Conservation (phyloP, 2,329 filamentous ascomycete species). For the Cercospora beticola region DNA sequence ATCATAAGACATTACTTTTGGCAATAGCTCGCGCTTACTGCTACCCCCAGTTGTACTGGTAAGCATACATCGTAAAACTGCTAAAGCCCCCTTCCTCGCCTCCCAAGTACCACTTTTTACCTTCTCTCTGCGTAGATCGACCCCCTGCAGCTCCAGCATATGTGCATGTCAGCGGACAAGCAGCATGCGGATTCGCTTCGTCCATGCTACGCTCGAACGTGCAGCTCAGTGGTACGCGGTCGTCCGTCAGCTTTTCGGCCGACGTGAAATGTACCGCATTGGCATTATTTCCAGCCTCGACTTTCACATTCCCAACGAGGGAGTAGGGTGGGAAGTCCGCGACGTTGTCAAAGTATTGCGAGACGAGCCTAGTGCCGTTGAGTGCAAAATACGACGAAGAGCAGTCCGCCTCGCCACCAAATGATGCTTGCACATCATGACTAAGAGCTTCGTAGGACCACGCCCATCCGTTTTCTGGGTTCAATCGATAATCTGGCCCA, state of each 20-base stretch:
- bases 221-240: constrained; percentile 1
- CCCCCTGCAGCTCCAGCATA: constrained; percentile 4
- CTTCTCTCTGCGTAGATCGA: background rate
- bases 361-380: constrained; percentile 1
- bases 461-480: constrained; percentile 2
- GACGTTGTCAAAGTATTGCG: background rate
- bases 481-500: background rate
- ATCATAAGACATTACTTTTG: background rate
- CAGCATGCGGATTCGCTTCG: background rate
- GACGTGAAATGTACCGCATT: background rate
- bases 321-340: constrained; percentile 12
- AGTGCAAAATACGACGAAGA: constrained; percentile 3
- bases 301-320: constrained; percentile 5
- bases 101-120: constrained; percentile 2
- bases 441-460: background rate
- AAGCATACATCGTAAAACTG: constrained; percentile 9
- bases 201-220: background rate
- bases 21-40: background rate
- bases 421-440: background rate
- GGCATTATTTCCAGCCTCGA: background rate
- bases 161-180: constrained; percentile 8
- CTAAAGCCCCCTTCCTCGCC: background rate
- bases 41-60: constrained; percentile 3
- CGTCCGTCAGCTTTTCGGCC: background rate
- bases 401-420: background rate